Conservation (phyloP, 805 yeast species). For the Zygotorulaspora danielsina region DNA sequence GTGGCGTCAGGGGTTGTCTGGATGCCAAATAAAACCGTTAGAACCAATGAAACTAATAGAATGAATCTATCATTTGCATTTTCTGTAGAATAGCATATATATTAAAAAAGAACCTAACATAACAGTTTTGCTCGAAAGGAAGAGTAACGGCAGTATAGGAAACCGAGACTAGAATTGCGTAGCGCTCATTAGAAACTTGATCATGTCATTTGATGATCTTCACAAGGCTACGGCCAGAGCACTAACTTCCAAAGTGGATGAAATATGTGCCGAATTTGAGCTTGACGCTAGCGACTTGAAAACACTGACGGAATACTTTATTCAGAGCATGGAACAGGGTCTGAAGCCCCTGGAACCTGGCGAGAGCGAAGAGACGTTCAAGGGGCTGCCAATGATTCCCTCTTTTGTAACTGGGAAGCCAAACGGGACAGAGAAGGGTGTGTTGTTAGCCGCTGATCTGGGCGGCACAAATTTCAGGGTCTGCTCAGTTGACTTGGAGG, state of each 20-base stretch:
- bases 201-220: conserved; percentile 33
- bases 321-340: conserved; percentile 58
- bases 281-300: conserved; percentile 25
- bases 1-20: too few relatives aligned
- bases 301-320: conserved; percentile 47
- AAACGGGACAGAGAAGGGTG: conserved; percentile 77
- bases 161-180: too few relatives aligned
- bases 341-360: conserved; percentile 31
- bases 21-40: too few relatives aligned
- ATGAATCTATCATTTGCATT: too few relatives aligned
- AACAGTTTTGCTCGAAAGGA: too few relatives aligned
- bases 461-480: conserved; percentile 97
- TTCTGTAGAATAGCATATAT: too few relatives aligned
- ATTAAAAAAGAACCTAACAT: too few relatives aligned
- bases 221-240: conserved; percentile 26
- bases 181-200: too few relatives aligned
- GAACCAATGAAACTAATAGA: too few relatives aligned
- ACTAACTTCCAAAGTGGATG: conserved; percentile 25
- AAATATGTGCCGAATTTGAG: conserved; percentile 28
- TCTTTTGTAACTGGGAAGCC: conserved; percentile 84
- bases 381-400: conserved; percentile 86
- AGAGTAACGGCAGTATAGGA: too few relatives aligned
- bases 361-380: conserved; percentile 35
- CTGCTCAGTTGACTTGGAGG: conserved; percentile 74
- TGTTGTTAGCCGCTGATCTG: conserved; percentile 82